phyloP scores from a whole-genome alignment of 202 grass and related monocot genomes.

The Musa balbisiana region DNA sequence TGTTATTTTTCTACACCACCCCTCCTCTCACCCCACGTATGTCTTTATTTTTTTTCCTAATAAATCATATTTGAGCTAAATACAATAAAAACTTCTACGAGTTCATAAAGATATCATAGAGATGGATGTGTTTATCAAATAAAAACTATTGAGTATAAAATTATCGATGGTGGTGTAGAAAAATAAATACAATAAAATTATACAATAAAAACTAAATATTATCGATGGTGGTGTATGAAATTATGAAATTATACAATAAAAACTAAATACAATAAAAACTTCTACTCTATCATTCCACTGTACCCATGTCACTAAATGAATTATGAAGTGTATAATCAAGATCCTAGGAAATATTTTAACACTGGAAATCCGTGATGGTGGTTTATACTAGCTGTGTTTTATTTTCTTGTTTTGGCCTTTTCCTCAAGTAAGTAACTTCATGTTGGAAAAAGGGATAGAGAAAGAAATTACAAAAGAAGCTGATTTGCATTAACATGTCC shows the following conservation, averaged over 20 bases:
- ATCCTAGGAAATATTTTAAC: constrained; percentile 61
- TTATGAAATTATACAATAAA: too few relatives aligned
- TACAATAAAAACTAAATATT: too few relatives aligned
- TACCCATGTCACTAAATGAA: constrained; percentile 45
- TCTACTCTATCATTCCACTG: constrained; percentile 65
- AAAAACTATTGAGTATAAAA: constrained; percentile 73
- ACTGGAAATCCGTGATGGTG: constrained; percentile 70
- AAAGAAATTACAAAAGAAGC: too few relatives aligned
- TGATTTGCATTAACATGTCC: too few relatives aligned
- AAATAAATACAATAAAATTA: too few relatives aligned
- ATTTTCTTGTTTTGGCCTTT: neutral
- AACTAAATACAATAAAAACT: too few relatives aligned
- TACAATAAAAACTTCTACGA: neutral
- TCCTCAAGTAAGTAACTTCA: neutral
- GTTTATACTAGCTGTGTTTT: constrained; percentile 48
- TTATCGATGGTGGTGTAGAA: constrained; percentile 79
- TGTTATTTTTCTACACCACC: too few relatives aligned
- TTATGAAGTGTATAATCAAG: constrained; percentile 43
- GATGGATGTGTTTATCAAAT: constrained; percentile 67
- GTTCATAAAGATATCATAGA: constrained; percentile 76
- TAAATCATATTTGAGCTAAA: too few relatives aligned
- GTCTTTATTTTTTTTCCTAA: too few relatives aligned
- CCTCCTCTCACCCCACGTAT: too few relatives aligned
- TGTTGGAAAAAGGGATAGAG: too few relatives aligned
- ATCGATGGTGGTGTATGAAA: too few relatives aligned